Percentiles rank a stretch among this genome's conserved stretches.
phyloP scores from a whole-genome alignment of 2,329 filamentous ascomycete species.

The Sporothrix pallida region DNA sequence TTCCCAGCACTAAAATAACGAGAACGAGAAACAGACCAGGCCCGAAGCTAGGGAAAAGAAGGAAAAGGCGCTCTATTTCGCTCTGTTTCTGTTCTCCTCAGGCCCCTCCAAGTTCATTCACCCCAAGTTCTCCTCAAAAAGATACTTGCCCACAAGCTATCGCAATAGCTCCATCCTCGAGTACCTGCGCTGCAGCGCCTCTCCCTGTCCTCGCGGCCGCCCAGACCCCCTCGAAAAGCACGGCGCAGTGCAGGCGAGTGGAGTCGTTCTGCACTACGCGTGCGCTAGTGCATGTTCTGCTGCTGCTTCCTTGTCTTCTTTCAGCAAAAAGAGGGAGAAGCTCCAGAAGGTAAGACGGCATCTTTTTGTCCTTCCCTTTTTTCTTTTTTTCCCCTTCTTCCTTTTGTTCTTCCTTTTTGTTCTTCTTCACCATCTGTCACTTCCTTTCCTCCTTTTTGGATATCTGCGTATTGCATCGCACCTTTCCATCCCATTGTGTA shows the following conservation, averaged over 20 bases:
- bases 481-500: too few species aligned
- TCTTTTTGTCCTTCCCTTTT: conserved; percentile 10
- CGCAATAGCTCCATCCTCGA: too few species aligned
- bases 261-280: conserved; percentile 28
- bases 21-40: background rate
- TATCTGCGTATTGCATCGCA: too few species aligned
- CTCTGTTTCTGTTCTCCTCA: too few species aligned
- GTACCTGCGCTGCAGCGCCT: background rate
- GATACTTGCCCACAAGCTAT: too few species aligned
- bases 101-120: too few species aligned
- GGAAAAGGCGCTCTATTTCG: too few species aligned
- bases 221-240: conserved; percentile 29
- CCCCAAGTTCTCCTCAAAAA: too few species aligned
- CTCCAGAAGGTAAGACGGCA: conserved; percentile 13
- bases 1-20: background rate
- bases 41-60: too few species aligned
- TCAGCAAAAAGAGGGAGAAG: background rate
- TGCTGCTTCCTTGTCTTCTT: conserved; percentile 5
- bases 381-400: background rate
- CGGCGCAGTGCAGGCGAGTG: conserved; percentile 22
- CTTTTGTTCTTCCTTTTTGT: too few species aligned
- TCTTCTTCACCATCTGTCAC: too few species aligned
- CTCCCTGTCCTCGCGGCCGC: background rate
- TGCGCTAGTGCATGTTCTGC: conserved; percentile 20
- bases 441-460: too few species aligned